Percentiles rank a stretch among this genome's conserved stretches.
Evolutionary conservation across 306 rosid genomes (phyloP).

Genomic region (Adenanthera pavonina): DNA sequence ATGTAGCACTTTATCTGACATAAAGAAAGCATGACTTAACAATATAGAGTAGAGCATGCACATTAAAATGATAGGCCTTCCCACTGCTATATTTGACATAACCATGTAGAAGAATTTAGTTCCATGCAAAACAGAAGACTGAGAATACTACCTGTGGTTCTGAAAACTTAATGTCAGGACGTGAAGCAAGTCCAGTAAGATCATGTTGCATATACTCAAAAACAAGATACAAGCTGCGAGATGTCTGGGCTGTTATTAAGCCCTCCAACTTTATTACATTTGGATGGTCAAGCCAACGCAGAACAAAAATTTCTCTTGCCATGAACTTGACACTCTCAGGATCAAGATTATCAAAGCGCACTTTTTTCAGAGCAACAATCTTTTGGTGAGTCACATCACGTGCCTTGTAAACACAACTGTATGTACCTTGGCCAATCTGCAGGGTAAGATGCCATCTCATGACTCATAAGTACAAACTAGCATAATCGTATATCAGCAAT

Average conservation of each 20-base stretch:
- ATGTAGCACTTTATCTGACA: constrained; percentile 86
- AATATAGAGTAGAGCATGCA: constrained; percentile 33
- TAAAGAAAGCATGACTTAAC: constrained; percentile 31
- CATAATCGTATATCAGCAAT: not conserved
- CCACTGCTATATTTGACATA: constrained; percentile 24
- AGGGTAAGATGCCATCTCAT: constrained; percentile 41
- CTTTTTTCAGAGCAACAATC: constrained; percentile 87
- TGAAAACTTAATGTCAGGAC: constrained; percentile 69
- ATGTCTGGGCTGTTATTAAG: constrained; percentile 72
- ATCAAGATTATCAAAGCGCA: constrained; percentile 89
- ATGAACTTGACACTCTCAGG: constrained; percentile 90
- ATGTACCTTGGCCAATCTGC: constrained; percentile 99
- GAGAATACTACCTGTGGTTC: constrained; percentile 81
- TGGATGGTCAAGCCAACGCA: constrained; percentile 93
- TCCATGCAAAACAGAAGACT: constrained; percentile 12
- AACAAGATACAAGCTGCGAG: constrained; percentile 89
- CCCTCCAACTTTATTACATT: constrained; percentile 90
- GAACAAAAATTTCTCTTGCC: constrained; percentile 93
- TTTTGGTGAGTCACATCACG: constrained; percentile 66
- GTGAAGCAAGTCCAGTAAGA: constrained; percentile 87
- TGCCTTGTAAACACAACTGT: constrained; percentile 92
- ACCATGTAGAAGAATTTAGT: not conserved
- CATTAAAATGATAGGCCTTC: constrained; percentile 17
- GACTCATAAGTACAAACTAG: constrained; percentile 21
- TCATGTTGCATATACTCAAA: constrained; percentile 97